Conservation (phyloP, 1,284 basidiomycete species). For the Rhodotorula sp. region DNA sequence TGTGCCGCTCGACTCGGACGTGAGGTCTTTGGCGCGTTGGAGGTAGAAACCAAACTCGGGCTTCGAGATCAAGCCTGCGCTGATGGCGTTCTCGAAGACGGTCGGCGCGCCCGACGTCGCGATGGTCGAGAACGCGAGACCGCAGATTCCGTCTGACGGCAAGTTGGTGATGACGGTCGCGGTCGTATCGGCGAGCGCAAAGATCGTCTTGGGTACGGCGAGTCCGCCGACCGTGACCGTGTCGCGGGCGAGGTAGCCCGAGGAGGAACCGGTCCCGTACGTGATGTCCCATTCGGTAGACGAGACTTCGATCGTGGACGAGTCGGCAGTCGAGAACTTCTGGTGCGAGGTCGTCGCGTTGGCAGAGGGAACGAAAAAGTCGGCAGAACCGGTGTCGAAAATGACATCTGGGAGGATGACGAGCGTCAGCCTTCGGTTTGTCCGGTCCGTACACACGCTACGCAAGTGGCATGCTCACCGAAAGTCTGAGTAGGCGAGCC, state of each 20-base stretch:
- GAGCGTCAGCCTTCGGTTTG: neutral
- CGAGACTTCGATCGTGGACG: constrained; percentile 27
- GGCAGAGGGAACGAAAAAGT: constrained; percentile 32
- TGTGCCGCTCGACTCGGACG: constrained; percentile 19
- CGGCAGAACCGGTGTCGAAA: constrained; percentile 38
- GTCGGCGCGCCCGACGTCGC: constrained; percentile 40
- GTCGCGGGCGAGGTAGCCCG: constrained; percentile 37
- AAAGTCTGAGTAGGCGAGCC: constrained; percentile 34
- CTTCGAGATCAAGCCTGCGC: constrained; percentile 17
- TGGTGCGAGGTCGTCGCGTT: constrained; percentile 29
- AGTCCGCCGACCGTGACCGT: constrained; percentile 29
- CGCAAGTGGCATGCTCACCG: neutral
- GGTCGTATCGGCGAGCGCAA: constrained; percentile 35
- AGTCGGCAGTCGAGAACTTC: constrained; percentile 18
- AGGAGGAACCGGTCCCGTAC: constrained; percentile 29
- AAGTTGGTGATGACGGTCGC: constrained; percentile 33
- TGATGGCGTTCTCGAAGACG: constrained; percentile 39
- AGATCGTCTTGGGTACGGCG: constrained; percentile 30
- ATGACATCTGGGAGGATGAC: neutral
- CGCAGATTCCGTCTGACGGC: constrained; percentile 26
- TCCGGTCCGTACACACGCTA: neutral
- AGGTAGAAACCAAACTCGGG: constrained; percentile 28
- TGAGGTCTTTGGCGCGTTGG: constrained; percentile 33
- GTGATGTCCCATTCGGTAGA: constrained; percentile 35
- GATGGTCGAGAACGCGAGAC: constrained; percentile 39